Base-by-base conservation (phyloP, 2,329 filamentous ascomycete genomes). In the Trichoderma semiorbis region DNA sequence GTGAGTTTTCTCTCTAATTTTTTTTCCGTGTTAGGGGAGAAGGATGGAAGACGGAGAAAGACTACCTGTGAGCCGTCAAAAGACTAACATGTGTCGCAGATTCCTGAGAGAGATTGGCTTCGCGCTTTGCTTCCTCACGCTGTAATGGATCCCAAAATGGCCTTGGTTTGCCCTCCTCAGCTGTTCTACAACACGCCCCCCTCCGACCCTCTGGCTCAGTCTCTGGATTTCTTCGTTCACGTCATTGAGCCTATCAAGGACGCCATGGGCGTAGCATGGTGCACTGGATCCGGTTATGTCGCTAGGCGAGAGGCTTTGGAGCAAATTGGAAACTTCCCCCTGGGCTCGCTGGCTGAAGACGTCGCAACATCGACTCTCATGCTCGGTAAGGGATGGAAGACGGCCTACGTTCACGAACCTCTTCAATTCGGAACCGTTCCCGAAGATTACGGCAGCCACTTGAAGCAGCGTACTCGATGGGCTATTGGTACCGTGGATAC, bases 221-320 rank as follows among this genome's bases (percentile, higher is more conserved):
- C 84, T 76, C 83, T 90, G 57, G 85, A 89, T 75, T 85, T 86
- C 73, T 90, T 90, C 77, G 86, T 88, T 11, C 86, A 89, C 77
- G 79, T 85, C 34, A 84, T 85, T 50, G 84, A 85, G 77, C 84
- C 84, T 36, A 84, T 85, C 78, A 85, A 85, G 80, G 84, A 85
- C 72, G 76, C 84, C n/a, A 79, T 85, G 58, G 83, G 85, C 64
- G 86, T 88, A 5, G 88, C 88, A n/a, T 89, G 88, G 85, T 90
- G 88, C 75, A 89, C 87, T n/a, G 89, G 89, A 5, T 90, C 89
- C 6, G 89, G 89, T 7, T 91, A 89, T 74, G 80, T 88, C 5
- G 84, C 86, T 32, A 87, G 89, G 4, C 87, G 89, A n/a, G 79
- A 84, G 68, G 89, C 89, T 7, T 81, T 91, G 5, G 86, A 89